Evolutionary conservation across 352 stramenopile species (phyloP).

Genomic region (Phytophthora ohioensis): DNA sequence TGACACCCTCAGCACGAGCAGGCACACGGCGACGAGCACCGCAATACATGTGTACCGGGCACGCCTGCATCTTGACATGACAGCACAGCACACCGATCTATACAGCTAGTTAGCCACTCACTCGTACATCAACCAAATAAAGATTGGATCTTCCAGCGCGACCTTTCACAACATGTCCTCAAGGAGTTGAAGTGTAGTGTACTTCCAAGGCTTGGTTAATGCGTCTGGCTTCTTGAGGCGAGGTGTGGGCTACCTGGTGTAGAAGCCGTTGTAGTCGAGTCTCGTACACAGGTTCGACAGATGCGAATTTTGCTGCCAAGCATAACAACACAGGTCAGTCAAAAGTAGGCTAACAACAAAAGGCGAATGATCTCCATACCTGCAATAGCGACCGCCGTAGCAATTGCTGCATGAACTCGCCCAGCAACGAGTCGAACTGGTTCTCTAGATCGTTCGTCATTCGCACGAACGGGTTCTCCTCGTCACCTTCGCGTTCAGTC

Average conservation of each 20-base stretch:
- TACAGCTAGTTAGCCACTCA: constrained; percentile 15
- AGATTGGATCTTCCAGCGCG: constrained; percentile 40
- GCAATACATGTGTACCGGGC: not conserved
- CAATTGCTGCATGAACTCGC: constrained; percentile 92
- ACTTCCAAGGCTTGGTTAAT: too few relatives aligned
- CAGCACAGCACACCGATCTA: constrained; percentile 11
- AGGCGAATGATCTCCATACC: constrained; percentile 42
- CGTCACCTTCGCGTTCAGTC: constrained; percentile 68
- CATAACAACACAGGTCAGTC: constrained; percentile 8
- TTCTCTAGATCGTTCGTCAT: constrained; percentile 86
- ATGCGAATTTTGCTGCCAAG: constrained; percentile 67
- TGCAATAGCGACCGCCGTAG: constrained; percentile 82
- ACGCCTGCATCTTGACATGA: constrained; percentile 39
- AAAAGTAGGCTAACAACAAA: constrained; percentile 1
- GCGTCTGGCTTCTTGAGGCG: not conserved
- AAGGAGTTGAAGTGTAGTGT: not conserved
- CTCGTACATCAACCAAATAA: constrained; percentile 34
- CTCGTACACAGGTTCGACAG: constrained; percentile 72
- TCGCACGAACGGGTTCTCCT: constrained; percentile 78
- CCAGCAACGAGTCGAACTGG: constrained; percentile 88
- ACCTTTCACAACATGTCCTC: constrained; percentile 31
- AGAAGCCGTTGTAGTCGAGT: constrained; percentile 77
- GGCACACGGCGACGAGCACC: constrained; percentile 16
- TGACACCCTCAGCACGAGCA: not conserved
- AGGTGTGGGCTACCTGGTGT: constrained; percentile 54